These are phyloP conservation scores for Neurospora sp. DNA, from an alignment of 495 filamentous ascomycete species.

Conservation along the genomic window DNA sequence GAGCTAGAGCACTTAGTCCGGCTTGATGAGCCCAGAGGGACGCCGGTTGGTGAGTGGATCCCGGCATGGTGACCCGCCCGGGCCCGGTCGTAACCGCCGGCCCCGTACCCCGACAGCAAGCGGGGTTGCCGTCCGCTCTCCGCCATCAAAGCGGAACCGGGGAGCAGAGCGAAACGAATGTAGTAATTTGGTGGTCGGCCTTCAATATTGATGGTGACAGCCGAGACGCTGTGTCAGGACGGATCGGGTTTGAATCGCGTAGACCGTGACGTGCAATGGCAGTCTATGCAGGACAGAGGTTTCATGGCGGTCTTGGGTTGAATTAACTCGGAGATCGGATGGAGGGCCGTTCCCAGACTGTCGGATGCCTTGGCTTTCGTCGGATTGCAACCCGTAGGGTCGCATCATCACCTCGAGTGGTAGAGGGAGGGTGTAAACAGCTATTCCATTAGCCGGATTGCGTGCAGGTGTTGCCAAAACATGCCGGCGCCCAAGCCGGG, in stretches of 20 bases:
- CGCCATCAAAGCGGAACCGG: constrained; percentile 56
- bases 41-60: not conserved
- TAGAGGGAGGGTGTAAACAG: not conserved
- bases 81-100: not conserved
- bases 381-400: not conserved
- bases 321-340: not conserved
- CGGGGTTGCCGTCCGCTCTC: constrained; percentile 24
- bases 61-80: not conserved
- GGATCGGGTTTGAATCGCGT: not conserved
- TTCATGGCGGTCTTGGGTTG: not conserved
- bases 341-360: not conserved
- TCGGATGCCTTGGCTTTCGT: not conserved
- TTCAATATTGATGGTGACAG: not conserved
- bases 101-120: constrained; percentile 7
- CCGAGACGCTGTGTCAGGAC: not conserved
- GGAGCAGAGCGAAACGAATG: constrained; percentile 49
- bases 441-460: not conserved
- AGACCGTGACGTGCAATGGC: not conserved
- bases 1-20: constrained; percentile 63
- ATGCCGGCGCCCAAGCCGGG: not conserved
- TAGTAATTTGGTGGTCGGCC: too few relatives aligned
- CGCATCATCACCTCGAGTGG: not conserved
- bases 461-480: not conserved
- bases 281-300: not conserved
- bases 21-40: constrained; percentile 53